These are phyloP conservation scores for Styphnolobium japonicum DNA, from an alignment of 306 rosid species.

Conservation along the genomic window DNA sequence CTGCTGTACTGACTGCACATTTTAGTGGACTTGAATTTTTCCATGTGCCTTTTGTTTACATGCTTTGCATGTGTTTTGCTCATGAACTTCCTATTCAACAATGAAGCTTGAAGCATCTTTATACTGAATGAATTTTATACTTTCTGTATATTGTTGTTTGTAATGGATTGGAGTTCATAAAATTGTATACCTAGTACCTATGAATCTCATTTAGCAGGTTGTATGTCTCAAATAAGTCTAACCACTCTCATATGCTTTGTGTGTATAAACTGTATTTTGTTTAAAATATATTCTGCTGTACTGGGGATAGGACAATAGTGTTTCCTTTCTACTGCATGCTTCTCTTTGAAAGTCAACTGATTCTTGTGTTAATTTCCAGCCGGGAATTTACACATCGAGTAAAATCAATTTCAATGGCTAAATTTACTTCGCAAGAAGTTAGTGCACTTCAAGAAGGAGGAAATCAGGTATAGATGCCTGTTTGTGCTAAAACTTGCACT, in stretches of 20 bases:
- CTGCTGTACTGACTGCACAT: conserved; percentile 12
- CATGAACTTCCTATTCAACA: background rate
- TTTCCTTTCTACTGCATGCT: background rate
- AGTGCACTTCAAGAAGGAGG: conserved; percentile 94
- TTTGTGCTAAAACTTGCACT: conserved; percentile 8
- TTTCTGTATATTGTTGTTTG: background rate
- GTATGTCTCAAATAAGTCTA: background rate
- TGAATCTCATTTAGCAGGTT: conserved; percentile 1
- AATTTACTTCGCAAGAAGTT: conserved; percentile 95
- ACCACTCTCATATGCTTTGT: background rate
- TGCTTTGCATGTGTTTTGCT: conserved; percentile 6
- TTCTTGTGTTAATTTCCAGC: conserved; percentile 48
- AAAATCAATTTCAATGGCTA: conserved; percentile 94
- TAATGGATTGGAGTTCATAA: conserved; percentile 19
- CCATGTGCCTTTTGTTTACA: conserved; percentile 12
- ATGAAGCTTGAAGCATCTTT: background rate
- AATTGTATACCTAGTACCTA: background rate
- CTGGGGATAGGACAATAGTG: background rate
- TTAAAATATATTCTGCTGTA: conserved; percentile 2
- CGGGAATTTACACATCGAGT: conserved; percentile 96
- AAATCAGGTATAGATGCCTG: conserved; percentile 62
- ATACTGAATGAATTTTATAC: background rate
- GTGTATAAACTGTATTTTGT: background rate
- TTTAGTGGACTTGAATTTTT: conserved; percentile 3
- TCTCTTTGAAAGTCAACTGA: conserved; percentile 22